Percentiles rank a stretch among this genome's conserved stretches.
These are phyloP conservation scores for Starmera caribaea DNA, from an alignment of 805 yeast species.

Conservation along the genomic window DNA sequence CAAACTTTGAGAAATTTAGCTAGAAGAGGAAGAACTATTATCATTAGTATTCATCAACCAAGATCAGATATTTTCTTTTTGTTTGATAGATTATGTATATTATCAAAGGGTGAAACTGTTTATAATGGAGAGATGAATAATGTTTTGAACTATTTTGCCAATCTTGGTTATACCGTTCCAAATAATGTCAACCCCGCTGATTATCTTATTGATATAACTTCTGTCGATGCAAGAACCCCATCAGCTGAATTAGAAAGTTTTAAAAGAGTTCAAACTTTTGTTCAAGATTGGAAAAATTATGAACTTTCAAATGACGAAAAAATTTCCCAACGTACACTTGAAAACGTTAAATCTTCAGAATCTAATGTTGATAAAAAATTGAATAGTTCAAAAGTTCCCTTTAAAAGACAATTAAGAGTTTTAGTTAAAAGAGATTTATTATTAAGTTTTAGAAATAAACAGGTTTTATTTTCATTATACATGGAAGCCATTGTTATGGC, in stretches of 20 bases:
- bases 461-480: slow-evolving; percentile 23
- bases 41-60: slow-evolving; percentile 81
- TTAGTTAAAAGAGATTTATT: slow-evolving; percentile 29
- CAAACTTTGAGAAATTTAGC: slow-evolving; percentile 54
- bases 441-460: slow-evolving; percentile 35
- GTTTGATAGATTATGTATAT: slow-evolving; percentile 59
- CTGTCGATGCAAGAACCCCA: slow-evolving; percentile 33
- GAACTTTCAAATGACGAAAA: not conserved
- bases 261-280: slow-evolving; percentile 21
- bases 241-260: slow-evolving; percentile 24
- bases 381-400: slow-evolving; percentile 26
- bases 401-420: slow-evolving; percentile 31
- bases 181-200: slow-evolving; percentile 43
- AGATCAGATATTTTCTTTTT: slow-evolving; percentile 66
- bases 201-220: slow-evolving; percentile 36
- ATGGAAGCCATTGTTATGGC: slow-evolving; percentile 16
- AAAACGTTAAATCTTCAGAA: not conserved
- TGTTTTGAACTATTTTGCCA: slow-evolving; percentile 36
- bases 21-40: slow-evolving; percentile 53
- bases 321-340: not conserved
- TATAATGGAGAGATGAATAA: slow-evolving; percentile 33
- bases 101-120: slow-evolving; percentile 48
- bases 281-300: slow-evolving; percentile 24
- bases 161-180: slow-evolving; percentile 31
- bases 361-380: not conserved